phyloP scores from a whole-genome alignment of 441 rosid species.

The Gossypium schwendimanii region DNA sequence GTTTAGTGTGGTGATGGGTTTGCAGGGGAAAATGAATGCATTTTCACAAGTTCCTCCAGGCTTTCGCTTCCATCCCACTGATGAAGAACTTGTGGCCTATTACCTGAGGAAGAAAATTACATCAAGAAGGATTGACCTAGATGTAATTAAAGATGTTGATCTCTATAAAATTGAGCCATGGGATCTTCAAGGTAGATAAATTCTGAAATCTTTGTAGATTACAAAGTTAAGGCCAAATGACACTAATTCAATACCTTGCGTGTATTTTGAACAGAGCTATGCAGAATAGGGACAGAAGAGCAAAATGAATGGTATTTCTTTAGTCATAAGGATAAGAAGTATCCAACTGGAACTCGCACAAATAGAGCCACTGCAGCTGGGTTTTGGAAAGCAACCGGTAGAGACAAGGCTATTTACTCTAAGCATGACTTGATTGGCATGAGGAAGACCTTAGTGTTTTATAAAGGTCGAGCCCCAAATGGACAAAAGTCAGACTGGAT shows the following conservation, averaged over 20 bases:
- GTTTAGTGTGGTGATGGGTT: neutral
- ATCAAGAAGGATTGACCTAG: slow-evolving; percentile 32
- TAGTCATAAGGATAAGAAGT: slow-evolving; percentile 91
- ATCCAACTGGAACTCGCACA: slow-evolving; percentile 89
- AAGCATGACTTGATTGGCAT: slow-evolving; percentile 64
- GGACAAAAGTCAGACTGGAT: slow-evolving; percentile 82
- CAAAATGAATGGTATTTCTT: slow-evolving; percentile 89
- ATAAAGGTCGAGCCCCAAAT: slow-evolving; percentile 68
- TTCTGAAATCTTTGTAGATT: neutral
- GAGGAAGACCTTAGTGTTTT: slow-evolving; percentile 73
- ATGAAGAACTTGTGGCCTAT: slow-evolving; percentile 52
- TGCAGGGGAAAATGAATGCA: slow-evolving; percentile 30
- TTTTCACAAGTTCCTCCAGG: slow-evolving; percentile 57
- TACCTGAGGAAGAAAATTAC: slow-evolving; percentile 54
- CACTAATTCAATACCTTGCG: neutral
- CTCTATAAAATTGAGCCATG: slow-evolving; percentile 56
- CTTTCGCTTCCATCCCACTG: slow-evolving; percentile 30
- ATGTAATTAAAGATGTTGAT: too few species aligned
- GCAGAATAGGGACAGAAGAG: slow-evolving; percentile 69
- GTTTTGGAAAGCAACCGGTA: slow-evolving; percentile 79
- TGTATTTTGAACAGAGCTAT: slow-evolving; percentile 39
- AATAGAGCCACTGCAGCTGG: slow-evolving; percentile 75
- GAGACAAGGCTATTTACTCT: slow-evolving; percentile 64
- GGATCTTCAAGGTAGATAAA: slow-evolving; percentile 58
- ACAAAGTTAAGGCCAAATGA: neutral